Evolutionary conservation across 257 asterid genomes (phyloP).

Genomic region (Nicotiana knightiana): DNA sequence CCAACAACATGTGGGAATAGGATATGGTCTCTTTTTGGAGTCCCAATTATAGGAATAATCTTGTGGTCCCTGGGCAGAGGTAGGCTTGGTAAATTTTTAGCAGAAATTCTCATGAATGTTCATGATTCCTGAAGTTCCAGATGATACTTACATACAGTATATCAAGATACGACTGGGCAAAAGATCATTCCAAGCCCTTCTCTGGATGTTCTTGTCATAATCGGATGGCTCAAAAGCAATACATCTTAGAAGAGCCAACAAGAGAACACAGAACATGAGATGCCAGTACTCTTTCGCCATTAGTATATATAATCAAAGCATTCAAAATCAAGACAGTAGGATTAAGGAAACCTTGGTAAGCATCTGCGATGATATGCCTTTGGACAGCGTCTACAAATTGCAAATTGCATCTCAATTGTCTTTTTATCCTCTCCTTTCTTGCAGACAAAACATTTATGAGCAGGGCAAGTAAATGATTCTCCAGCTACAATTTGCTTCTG

Average conservation of each 20-base stretch:
- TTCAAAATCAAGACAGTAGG: constrained; percentile 3
- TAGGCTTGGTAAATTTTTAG: neutral
- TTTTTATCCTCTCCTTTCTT: constrained; percentile 52
- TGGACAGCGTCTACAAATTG: constrained; percentile 73
- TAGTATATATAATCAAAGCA: constrained; percentile 1
- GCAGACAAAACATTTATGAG: constrained; percentile 53
- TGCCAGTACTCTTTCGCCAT: neutral
- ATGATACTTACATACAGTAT: constrained; percentile 55
- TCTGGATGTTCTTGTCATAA: constrained; percentile 24
- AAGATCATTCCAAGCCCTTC: constrained; percentile 68
- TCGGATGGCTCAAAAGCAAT: constrained; percentile 30
- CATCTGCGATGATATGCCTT: constrained; percentile 71
- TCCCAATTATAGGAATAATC: constrained; percentile 36
- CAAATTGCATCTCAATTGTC: constrained; percentile 48
- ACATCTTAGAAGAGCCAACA: constrained; percentile 26
- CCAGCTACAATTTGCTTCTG: constrained; percentile 48
- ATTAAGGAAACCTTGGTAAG: constrained; percentile 54
- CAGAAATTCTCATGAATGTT: neutral
- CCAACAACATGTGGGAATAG: constrained; percentile 40
- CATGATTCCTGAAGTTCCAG: neutral
- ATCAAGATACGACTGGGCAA: constrained; percentile 50
- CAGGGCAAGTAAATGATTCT: constrained; percentile 66
- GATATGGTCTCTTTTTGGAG: constrained; percentile 68
- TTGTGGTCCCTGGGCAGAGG: constrained; percentile 49
- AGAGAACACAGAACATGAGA: constrained; percentile 8